A percentile compares a stretch with the other conserved stretches of the same genome.
These are phyloP conservation scores for Herpotrichia juniperi DNA, from an alignment of 2,329 filamentous ascomycete genomes.

Conservation along the genomic window DNA sequence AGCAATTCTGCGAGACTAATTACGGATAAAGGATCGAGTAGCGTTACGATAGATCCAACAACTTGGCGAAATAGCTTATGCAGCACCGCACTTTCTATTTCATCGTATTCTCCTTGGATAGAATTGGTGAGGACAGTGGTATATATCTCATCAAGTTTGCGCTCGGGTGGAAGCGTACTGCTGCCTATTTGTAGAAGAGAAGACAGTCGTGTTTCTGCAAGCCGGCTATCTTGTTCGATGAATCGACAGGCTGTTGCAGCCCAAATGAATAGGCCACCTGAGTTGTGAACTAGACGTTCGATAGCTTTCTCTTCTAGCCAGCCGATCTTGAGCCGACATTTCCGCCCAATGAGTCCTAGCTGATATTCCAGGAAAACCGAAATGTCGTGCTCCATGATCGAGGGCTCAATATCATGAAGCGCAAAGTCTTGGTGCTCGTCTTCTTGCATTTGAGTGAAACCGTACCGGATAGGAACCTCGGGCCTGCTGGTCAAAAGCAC, in stretches of 20 bases:
- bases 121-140: constrained; percentile 6
- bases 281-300: constrained; percentile 25
- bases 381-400: constrained; percentile 24
- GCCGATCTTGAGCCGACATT: not conserved
- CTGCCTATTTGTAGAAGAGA: too few relatives aligned
- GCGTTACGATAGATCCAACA: not conserved
- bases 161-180: too few relatives aligned
- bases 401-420: constrained; percentile 19
- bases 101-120: not conserved
- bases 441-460: constrained; percentile 21
- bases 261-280: constrained; percentile 44
- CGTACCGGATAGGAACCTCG: constrained; percentile 18
- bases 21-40: constrained; percentile 14
- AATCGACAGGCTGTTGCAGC: too few relatives aligned
- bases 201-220: too few relatives aligned
- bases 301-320: constrained; percentile 24
- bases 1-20: not conserved
- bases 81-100: not conserved
- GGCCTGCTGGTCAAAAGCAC: constrained; percentile 26
- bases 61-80: not conserved
- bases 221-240: too few relatives aligned
- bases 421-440: constrained; percentile 9
- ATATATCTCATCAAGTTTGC: not conserved
- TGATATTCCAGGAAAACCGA: constrained; percentile 14
- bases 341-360: not conserved